phyloP scores from a whole-genome alignment of 2,329 filamentous ascomycete genomes.

The Alternaria sp. region DNA sequence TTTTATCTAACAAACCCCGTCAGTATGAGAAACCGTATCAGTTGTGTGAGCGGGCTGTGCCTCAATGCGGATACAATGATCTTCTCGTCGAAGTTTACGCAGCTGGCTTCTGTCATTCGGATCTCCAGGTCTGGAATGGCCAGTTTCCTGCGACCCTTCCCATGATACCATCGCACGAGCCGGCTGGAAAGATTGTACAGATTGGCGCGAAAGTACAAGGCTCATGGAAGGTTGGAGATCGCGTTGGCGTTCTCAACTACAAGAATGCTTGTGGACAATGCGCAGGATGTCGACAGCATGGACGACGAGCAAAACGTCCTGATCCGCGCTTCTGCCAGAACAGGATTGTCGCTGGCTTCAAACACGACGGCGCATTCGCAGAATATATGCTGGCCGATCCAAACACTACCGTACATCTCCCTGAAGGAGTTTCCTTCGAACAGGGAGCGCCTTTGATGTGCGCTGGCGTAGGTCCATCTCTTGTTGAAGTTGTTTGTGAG shows the following conservation, averaged over 20 bases:
- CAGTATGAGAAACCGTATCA: conserved; percentile 27
- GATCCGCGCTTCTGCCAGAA: conserved; percentile 40
- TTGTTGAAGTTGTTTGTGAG: background rate
- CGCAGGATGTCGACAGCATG: conserved; percentile 25
- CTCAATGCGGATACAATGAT: conserved; percentile 25
- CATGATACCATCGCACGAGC: conserved; percentile 45
- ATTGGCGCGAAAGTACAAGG: conserved; percentile 33
- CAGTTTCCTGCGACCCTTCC: conserved; percentile 32
- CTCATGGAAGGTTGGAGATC: conserved; percentile 38
- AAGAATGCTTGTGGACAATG: conserved; percentile 34
- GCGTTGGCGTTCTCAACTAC: conserved; percentile 38
- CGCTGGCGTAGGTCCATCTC: conserved; percentile 34
- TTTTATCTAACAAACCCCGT: background rate
- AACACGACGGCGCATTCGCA: conserved; percentile 41
- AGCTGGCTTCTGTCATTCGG: conserved; percentile 39
- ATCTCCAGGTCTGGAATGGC: conserved; percentile 34
- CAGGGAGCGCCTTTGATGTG: conserved; percentile 47
- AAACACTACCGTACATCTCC: conserved; percentile 31
- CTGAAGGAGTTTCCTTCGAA: conserved; percentile 27
- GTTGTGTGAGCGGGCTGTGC: conserved; percentile 20
- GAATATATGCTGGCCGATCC: conserved; percentile 45
- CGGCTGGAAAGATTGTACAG: conserved; percentile 38
- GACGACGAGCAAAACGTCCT: conserved; percentile 11
- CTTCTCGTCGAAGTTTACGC: conserved; percentile 31
- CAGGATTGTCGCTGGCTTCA: conserved; percentile 38